Percentiles rank a stretch among this genome's conserved stretches.
These are phyloP conservation scores for Backusella circina DNA, from an alignment of 192 early-diverging fungal genomes.

Conservation along the genomic window DNA sequence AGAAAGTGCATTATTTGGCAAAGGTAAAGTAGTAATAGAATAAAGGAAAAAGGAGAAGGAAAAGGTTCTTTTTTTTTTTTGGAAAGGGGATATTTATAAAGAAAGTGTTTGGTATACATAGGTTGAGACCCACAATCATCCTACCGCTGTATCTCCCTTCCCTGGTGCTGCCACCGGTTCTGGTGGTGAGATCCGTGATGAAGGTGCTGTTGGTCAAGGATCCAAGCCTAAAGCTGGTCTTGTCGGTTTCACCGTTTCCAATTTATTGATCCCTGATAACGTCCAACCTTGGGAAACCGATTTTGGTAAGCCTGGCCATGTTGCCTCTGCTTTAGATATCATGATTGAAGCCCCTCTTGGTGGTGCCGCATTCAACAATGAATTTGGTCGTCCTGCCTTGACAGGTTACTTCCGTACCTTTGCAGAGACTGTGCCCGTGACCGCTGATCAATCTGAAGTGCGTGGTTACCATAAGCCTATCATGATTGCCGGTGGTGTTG, in stretches of 20 bases:
- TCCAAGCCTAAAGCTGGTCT: slow-evolving; percentile 96
- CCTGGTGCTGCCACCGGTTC: slow-evolving; percentile 98
- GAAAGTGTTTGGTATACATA: slow-evolving; percentile 1
- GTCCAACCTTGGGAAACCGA: slow-evolving; percentile 92
- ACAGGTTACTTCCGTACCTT: slow-evolving; percentile 98
- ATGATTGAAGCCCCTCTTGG: slow-evolving; percentile 98
- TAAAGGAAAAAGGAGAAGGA: neutral
- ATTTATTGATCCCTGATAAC: slow-evolving; percentile 88
- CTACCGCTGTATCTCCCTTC: slow-evolving; percentile 97
- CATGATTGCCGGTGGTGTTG: slow-evolving; percentile 98
- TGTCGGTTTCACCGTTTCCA: slow-evolving; percentile 92
- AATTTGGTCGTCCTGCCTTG: slow-evolving; percentile 95
- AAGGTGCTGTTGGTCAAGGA: slow-evolving; percentile 95
- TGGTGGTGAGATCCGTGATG: slow-evolving; percentile 99
- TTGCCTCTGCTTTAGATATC: slow-evolving; percentile 91
- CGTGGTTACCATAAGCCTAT: slow-evolving; percentile 99
- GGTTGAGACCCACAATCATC: slow-evolving; percentile 99
- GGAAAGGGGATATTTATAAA: slow-evolving; percentile 9
- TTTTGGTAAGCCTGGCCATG: slow-evolving; percentile 82
- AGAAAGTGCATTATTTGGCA: slow-evolving; percentile 84
- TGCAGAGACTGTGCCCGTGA: slow-evolving; percentile 56
- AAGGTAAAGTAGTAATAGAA: slow-evolving; percentile 55
- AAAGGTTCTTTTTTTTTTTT: neutral
- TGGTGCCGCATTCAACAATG: slow-evolving; percentile 98
- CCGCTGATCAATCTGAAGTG: slow-evolving; percentile 56